Evolutionary conservation across 345 rosid species (phyloP).

Genomic region (Bruguiera sexangula): DNA sequence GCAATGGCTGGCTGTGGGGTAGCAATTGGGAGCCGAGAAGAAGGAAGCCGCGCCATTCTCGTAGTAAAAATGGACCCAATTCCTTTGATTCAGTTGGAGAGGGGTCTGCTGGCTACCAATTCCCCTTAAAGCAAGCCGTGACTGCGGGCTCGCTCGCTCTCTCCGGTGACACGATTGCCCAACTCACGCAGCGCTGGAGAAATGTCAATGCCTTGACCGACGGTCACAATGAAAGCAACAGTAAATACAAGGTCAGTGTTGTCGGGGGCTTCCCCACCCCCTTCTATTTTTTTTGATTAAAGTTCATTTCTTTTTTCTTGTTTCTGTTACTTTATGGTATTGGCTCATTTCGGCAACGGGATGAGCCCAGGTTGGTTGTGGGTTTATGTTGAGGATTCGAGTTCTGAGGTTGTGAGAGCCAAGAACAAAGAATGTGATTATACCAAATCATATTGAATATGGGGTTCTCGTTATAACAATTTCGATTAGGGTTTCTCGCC

Average conservation of each 20-base stretch:
- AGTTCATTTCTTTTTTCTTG: not conserved
- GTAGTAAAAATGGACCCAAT: constrained; percentile 30
- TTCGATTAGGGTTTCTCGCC: too few species aligned
- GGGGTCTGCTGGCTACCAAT: constrained; percentile 36
- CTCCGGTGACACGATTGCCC: constrained; percentile 82
- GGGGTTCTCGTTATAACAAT: too few species aligned
- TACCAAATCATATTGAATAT: too few species aligned
- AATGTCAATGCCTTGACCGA: constrained; percentile 24
- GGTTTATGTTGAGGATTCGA: too few species aligned
- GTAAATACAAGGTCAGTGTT: constrained; percentile 27
- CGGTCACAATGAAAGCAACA: constrained; percentile 3
- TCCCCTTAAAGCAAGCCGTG: constrained; percentile 81
- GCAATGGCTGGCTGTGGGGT: constrained; percentile 54
- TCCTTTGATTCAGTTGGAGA: constrained; percentile 47
- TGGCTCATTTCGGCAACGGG: too few species aligned
- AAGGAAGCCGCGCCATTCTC: constrained; percentile 29
- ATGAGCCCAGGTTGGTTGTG: too few species aligned
- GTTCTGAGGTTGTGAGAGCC: too few species aligned
- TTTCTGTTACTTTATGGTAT: not conserved
- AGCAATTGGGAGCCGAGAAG: constrained; percentile 41
- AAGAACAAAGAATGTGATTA: too few species aligned
- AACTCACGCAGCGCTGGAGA: constrained; percentile 48
- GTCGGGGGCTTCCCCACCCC: not conserved
- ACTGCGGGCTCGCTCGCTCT: constrained; percentile 76
- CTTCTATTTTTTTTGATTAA: not conserved